phyloP scores from a whole-genome alignment of 2,329 filamentous ascomycete species.

The Drechslerella stenobrocha region DNA sequence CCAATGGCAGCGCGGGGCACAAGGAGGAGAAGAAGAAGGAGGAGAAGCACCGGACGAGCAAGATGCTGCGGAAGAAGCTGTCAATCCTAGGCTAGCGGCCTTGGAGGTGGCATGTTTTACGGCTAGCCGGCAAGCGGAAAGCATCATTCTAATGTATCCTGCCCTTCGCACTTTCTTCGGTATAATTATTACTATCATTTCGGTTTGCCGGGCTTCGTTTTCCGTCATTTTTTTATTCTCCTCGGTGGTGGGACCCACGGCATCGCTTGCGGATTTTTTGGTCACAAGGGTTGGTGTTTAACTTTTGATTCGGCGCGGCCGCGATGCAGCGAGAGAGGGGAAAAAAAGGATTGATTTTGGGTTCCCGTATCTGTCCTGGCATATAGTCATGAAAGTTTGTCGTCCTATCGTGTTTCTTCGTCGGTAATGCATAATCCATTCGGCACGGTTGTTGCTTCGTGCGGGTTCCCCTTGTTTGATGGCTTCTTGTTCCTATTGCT shows the following conservation, averaged over 20 bases:
- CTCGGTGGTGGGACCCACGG: constrained; percentile 17
- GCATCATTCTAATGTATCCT: constrained; percentile 8
- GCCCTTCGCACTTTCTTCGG: constrained; percentile 1
- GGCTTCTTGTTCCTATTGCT: constrained; percentile 18
- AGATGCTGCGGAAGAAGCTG: constrained; percentile 47
- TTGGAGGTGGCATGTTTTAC: neutral
- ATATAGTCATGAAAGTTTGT: constrained; percentile 34
- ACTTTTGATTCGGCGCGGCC: constrained; percentile 1
- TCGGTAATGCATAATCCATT: constrained; percentile 46
- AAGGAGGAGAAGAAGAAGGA: constrained; percentile 42
- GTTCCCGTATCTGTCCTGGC: constrained; percentile 5
- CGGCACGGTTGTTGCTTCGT: constrained; percentile 4
- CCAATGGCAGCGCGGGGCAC: constrained; percentile 10
- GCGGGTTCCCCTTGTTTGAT: constrained; percentile 13
- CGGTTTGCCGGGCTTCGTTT: neutral
- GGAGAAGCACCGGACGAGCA: constrained; percentile 37
- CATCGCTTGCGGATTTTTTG: constrained; percentile 36
- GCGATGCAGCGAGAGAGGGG: constrained; percentile 23
- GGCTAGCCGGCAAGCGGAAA: neutral
- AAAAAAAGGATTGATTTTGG: neutral
- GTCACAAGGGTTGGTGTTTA: constrained; percentile 47
- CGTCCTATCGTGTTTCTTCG: neutral
- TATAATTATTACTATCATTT: constrained; percentile 8
- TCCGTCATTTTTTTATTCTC: neutral
- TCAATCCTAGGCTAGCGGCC: constrained; percentile 45